A percentile compares a stretch with the other conserved stretches of the same genome.
phyloP scores from a whole-genome alignment of 1,139 yeast species.

The Casaregolazyma suthepensis region DNA sequence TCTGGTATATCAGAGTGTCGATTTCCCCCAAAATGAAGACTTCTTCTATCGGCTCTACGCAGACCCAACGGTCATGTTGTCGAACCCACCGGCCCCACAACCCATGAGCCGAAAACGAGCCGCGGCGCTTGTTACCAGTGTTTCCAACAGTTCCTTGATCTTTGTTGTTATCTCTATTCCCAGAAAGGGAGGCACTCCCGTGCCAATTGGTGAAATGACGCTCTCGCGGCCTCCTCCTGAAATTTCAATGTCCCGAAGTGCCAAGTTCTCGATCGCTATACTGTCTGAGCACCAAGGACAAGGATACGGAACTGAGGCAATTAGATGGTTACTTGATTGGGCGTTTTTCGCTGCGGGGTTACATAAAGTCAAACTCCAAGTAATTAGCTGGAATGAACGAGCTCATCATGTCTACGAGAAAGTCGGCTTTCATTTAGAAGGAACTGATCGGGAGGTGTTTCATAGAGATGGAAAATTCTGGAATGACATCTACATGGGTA shows the following conservation, averaged over 20 bases:
- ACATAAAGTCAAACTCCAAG: neutral
- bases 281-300: neutral
- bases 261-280: neutral
- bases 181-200: neutral
- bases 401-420: neutral
- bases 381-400: neutral
- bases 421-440: conserved; percentile 1
- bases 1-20: neutral
- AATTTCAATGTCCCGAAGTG: neutral
- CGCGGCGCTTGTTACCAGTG: neutral
- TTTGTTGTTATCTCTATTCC: neutral
- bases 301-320: conserved; percentile 5
- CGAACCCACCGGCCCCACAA: neutral
- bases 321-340: neutral
- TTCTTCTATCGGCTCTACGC: neutral
- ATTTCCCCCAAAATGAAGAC: neutral
- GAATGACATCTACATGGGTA: conserved; percentile 1
- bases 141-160: neutral
- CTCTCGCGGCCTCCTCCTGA: neutral
- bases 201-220: neutral
- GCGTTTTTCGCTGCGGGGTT: neutral
- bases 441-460: neutral
- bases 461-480: conserved; percentile 1
- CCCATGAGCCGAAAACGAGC: neutral
- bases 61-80: neutral